Evolutionary conservation across 352 stramenopile species (phyloP), one percentile per base, ranked within the genome.

Genomic region (Thalassiosira allenii): DNA sequence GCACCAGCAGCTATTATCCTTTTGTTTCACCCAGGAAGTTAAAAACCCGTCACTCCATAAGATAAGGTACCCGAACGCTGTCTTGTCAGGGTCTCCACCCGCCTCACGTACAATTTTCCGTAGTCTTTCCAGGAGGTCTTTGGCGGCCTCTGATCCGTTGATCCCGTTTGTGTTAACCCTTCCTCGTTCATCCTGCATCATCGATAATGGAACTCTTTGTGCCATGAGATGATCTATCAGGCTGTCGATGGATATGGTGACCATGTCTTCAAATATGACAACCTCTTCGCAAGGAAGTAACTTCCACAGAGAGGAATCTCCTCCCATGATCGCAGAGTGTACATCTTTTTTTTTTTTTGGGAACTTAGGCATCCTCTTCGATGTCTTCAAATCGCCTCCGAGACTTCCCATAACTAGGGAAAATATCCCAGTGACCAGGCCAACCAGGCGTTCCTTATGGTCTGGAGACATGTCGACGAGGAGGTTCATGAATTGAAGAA

Each of bases 1-100:
- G 8, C 63, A 65, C 66, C 66, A 75, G 0, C 63, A 33, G 65
- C 49, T 65, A 27, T 75, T 75, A 11, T 75, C 66, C 44, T 66
- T 75, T 27, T 75, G 66, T 49, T 75, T 75, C 1, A 75, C 37
- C 20, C 54, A 75, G 47, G 49, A 65, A 17, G 49, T 49, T 1
- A 63, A 44, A 20, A 75, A 75, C n/a, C 49, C 27, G 44, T 75
- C 66, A 33, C 30, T 57, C 66, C 66, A 75, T 0, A 75, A 37
- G 5, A 65, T 33, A 25, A 62, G 20, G 12, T 17, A 17, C 32
- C 22, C 52, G 32, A 30, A 62, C 5, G 22, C 22, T 37, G 44
- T 54, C n/a, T 54, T 54, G 27, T 54, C 44, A 54, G 44, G 44
- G 32, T 62, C 6, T 37, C 52, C 32, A 37, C n/a, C 52, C 32